Conservation (phyloP, 1,139 yeast species). For the Debaryomyces coudertii region DNA sequence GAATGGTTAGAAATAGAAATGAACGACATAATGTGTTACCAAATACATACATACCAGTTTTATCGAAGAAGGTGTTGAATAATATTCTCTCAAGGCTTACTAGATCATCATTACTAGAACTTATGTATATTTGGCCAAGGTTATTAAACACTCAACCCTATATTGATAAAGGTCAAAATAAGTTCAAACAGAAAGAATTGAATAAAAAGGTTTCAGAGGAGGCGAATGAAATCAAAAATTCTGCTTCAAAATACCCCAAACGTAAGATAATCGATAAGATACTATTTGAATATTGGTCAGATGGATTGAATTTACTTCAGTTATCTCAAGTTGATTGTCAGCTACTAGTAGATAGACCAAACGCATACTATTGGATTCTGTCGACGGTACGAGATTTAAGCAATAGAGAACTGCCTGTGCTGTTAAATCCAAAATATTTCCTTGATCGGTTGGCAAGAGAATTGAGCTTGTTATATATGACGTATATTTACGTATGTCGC, state of each 20-base stretch:
- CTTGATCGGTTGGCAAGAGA: slow-evolving; percentile 50
- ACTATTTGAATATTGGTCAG: slow-evolving; percentile 58
- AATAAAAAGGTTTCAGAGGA: slow-evolving; percentile 27
- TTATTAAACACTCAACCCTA: slow-evolving; percentile 44
- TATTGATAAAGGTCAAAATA: slow-evolving; percentile 18
- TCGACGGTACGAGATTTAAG: slow-evolving; percentile 53
- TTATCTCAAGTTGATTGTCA: slow-evolving; percentile 75
- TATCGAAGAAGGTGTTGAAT: slow-evolving; percentile 26
- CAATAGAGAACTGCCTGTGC: slow-evolving; percentile 36
- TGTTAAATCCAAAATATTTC: slow-evolving; percentile 49
- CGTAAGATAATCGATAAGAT: slow-evolving; percentile 52
- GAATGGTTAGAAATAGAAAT: slow-evolving; percentile 8
- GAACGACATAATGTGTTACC: slow-evolving; percentile 35
- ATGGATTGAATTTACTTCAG: slow-evolving; percentile 69
- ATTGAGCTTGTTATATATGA: slow-evolving; percentile 52
- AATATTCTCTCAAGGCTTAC: slow-evolving; percentile 35
- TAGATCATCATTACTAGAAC: slow-evolving; percentile 37
- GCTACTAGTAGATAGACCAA: slow-evolving; percentile 59
- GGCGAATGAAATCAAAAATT: slow-evolving; percentile 18
- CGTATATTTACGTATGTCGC: slow-evolving; percentile 67
- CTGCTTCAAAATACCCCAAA: slow-evolving; percentile 34
- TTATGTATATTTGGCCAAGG: slow-evolving; percentile 40
- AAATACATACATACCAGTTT: slow-evolving; percentile 43
- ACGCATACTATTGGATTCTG: slow-evolving; percentile 56
- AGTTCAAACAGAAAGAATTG: slow-evolving; percentile 27